Evolutionary conservation across 2,329 filamentous ascomycete genomes (phyloP), one percentile per base, ranked within the genome.

Genomic region (Fusarium penzigii): DNA sequence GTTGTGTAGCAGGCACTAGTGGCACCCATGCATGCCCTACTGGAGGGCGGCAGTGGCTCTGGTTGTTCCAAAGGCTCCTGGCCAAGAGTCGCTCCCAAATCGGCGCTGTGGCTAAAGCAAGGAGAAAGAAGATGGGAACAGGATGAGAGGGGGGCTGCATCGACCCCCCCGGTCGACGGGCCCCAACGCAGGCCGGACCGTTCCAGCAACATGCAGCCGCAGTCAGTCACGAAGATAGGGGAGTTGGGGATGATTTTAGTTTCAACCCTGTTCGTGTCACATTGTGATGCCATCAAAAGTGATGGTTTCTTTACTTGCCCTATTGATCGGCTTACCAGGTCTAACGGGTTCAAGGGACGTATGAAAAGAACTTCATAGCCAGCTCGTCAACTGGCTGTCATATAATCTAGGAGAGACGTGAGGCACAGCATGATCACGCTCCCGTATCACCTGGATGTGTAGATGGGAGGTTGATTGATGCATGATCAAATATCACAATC

Each of bases 181-280:
- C 46, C 56, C 56, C 56, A 55, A 49, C 50, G 59, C 60, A 61
- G 45, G 44, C 56, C 60, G 60, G 58, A 59, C 60, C 60, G 58
- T 63, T 56, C 60, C 58, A 62, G 53, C 17, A 56, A 52, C 45
- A 49, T 49, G 53, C 54, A 59, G 52, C 50, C 39, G 49, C 47
- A 46, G 41, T 42, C 44, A 39, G 47, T 39, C 45, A 49, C 42
- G 47, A 49, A 52, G 25, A 38, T 42, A 39, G 42, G 44, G 38
- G 41, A 25, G 44, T 46, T 25, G 20, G 20, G 32, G 32, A 36
- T 12, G 10, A 36, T 12, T 36, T 36, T 36, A 36, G 32, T 36
- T 25, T 52, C 38, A 46, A 51, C 46, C 52, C 46, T 49, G 44
- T 25, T 53, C 49, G 50, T 44, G 41, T 42, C 45, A 49, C 59